Evolutionary conservation across 2,329 filamentous ascomycete species (phyloP).

Genomic region (Aspergillus sp.): DNA sequence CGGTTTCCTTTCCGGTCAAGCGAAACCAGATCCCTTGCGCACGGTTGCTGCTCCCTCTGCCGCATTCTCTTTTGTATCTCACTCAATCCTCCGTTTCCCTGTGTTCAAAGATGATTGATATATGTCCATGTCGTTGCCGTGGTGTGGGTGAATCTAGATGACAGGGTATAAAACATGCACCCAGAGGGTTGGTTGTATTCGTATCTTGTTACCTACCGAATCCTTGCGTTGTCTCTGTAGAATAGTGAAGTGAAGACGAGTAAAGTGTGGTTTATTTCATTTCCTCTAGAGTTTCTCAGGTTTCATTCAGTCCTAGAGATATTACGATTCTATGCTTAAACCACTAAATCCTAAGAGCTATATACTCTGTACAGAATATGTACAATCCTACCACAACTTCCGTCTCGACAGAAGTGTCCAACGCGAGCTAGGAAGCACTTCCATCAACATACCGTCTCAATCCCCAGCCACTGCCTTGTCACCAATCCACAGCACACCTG

Average conservation of each 20-base stretch:
- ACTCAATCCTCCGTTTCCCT: conserved; percentile 9
- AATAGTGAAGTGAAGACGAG: conserved; percentile 28
- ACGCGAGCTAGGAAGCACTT: neutral
- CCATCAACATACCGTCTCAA: neutral
- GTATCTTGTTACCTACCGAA: conserved; percentile 19
- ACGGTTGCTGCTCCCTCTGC: conserved; percentile 1
- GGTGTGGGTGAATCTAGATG: conserved; percentile 9
- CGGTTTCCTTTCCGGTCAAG: conserved; percentile 12
- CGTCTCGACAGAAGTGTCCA: neutral
- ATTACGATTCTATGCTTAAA: neutral
- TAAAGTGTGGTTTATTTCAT: conserved; percentile 18
- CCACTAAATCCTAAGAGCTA: neutral
- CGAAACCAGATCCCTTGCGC: neutral
- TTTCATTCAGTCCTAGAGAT: neutral
- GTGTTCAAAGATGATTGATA: neutral
- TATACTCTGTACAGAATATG: neutral
- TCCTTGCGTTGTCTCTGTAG: conserved; percentile 28
- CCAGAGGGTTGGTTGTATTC: conserved; percentile 13
- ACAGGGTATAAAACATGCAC: conserved; percentile 14
- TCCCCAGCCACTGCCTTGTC: neutral
- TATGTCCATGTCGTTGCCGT: neutral
- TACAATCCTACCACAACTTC: neutral
- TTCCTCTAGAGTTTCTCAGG: neutral
- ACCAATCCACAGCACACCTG: neutral
- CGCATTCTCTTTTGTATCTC: neutral